A percentile compares a stretch with the other conserved stretches of the same genome.
Evolutionary conservation across 148 eudicot species (phyloP).

Genomic region (Rhododendron ovatum): DNA sequence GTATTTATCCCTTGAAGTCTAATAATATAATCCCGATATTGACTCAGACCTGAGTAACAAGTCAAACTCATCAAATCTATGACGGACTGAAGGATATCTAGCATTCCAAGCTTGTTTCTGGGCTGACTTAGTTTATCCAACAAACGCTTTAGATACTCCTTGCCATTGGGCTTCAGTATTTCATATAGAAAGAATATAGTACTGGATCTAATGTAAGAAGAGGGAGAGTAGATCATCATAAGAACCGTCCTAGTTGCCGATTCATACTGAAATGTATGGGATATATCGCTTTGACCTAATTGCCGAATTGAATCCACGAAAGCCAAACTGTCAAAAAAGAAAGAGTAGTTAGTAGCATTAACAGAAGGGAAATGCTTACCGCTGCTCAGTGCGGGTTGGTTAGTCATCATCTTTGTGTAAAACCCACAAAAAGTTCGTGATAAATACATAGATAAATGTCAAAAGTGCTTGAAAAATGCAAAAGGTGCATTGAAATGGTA

Average conservation of each 20-base stretch:
- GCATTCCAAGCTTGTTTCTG: constrained; percentile 27
- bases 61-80: constrained; percentile 58
- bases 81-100: constrained; percentile 44
- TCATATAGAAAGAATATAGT: constrained; percentile 45
- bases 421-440: not conserved
- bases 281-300: constrained; percentile 29
- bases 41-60: constrained; percentile 54
- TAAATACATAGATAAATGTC: not conserved
- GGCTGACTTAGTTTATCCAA: constrained; percentile 40
- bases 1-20: constrained; percentile 41
- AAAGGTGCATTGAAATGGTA: not conserved
- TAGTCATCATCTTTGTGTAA: not conserved
- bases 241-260: constrained; percentile 69
- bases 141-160: constrained; percentile 36
- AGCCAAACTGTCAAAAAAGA: constrained; percentile 41
- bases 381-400: not conserved
- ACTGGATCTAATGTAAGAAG: constrained; percentile 52
- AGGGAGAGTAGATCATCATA: constrained; percentile 81
- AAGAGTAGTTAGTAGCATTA: constrained; percentile 2
- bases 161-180: constrained; percentile 35
- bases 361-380: not conserved
- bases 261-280: constrained; percentile 29
- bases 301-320: constrained; percentile 57
- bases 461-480: not conserved
- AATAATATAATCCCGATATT: constrained; percentile 32